These are phyloP conservation scores for Candolleomyces eurysporus DNA, from an alignment of 768 basidiomycete genomes.

Conservation along the genomic window DNA sequence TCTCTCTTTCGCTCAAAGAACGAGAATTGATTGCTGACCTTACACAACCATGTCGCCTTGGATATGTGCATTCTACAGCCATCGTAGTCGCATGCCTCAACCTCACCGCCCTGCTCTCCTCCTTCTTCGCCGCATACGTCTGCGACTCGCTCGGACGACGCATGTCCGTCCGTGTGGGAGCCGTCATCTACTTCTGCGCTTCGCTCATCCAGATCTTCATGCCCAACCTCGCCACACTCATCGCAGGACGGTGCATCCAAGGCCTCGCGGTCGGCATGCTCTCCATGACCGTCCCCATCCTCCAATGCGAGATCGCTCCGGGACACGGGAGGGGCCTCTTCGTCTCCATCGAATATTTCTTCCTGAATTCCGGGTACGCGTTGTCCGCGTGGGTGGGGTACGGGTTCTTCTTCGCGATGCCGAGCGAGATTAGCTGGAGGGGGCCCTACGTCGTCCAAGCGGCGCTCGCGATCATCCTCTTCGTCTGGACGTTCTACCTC, in stretches of 20 bases:
- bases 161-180: conserved; percentile 49
- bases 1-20: not conserved
- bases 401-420: conserved; percentile 44
- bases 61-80: conserved; percentile 25
- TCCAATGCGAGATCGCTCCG: conserved; percentile 49
- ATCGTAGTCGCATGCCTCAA: conserved; percentile 50
- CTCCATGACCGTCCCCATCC: conserved; percentile 49
- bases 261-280: conserved; percentile 50
- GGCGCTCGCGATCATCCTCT: conserved; percentile 45
- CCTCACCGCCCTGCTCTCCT: conserved; percentile 47
- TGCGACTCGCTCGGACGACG: conserved; percentile 51
- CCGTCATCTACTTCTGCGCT: conserved; percentile 45
- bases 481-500: conserved; percentile 45
- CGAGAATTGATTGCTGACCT: not conserved
- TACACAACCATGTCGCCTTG: not conserved
- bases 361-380: conserved; percentile 49
- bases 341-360: conserved; percentile 53
- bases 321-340: conserved; percentile 50
- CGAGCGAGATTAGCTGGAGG: conserved; percentile 51
- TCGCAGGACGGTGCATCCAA: conserved; percentile 45
- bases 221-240: conserved; percentile 38
- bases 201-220: conserved; percentile 50
- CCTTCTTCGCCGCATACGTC: conserved; percentile 45
- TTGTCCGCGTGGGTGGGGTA: conserved; percentile 49
- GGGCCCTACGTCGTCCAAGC: conserved; percentile 56